phyloP scores from a whole-genome alignment of 1,284 basidiomycete species.

The Marasmius fiardii region DNA sequence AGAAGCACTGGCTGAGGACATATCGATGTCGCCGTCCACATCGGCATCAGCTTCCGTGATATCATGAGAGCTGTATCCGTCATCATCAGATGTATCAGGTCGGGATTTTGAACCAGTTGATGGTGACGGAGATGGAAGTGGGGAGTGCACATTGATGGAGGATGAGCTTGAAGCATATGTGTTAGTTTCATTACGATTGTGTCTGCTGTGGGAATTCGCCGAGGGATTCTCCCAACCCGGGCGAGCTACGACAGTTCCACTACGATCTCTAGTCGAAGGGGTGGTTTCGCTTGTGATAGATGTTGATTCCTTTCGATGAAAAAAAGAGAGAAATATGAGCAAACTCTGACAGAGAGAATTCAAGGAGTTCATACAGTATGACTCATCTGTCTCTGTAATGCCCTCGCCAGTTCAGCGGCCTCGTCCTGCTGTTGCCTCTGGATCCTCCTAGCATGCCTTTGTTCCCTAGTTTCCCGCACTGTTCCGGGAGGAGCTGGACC shows the following conservation, averaged over 20 bases:
- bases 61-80: slow-evolving; percentile 48
- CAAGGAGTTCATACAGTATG: slow-evolving; percentile 6
- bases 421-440: slow-evolving; percentile 53
- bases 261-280: slow-evolving; percentile 54
- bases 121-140: slow-evolving; percentile 31
- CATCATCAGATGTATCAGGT: slow-evolving; percentile 47
- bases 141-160: slow-evolving; percentile 12
- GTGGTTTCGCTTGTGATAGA: slow-evolving; percentile 14
- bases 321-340: background rate
- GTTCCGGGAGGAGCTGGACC: slow-evolving; percentile 51
- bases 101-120: slow-evolving; percentile 45
- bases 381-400: slow-evolving; percentile 50
- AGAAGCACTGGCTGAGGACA: slow-evolving; percentile 22
- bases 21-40: slow-evolving; percentile 50
- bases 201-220: slow-evolving; percentile 14
- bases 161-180: background rate
- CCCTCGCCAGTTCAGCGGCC: slow-evolving; percentile 52
- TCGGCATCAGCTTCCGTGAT: slow-evolving; percentile 74
- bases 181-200: slow-evolving; percentile 10
- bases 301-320: slow-evolving; percentile 6
- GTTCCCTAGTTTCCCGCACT: slow-evolving; percentile 62
- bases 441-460: slow-evolving; percentile 57
- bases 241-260: slow-evolving; percentile 70
- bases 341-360: background rate
- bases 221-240: slow-evolving; percentile 50